Percentiles rank a stretch among this genome's conserved stretches.
These are phyloP conservation scores for Nymphaea colorata DNA, from an alignment of 164 flowering plant genomes.

Conservation along the genomic window DNA sequence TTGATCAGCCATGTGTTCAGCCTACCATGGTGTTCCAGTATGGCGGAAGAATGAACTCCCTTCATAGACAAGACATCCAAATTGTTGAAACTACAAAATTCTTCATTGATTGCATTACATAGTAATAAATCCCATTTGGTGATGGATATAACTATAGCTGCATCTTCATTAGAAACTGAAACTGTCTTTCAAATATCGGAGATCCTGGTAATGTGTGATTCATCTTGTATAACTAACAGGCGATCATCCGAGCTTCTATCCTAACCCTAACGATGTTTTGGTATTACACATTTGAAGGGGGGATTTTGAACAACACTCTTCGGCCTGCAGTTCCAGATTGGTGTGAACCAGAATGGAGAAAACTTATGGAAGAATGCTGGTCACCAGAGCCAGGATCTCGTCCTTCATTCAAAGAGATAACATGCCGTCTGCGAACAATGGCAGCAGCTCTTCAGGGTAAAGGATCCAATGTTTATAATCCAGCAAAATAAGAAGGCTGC, in stretches of 20 bases:
- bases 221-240: not conserved
- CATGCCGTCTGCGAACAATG: constrained; percentile 49
- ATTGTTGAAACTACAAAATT: not conserved
- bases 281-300: constrained; percentile 31
- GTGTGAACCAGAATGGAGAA: constrained; percentile 71
- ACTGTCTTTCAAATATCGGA: too few relatives aligned
- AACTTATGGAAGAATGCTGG: constrained; percentile 84
- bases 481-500: not conserved
- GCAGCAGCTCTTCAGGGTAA: constrained; percentile 29
- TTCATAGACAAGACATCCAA: not conserved
- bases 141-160: not conserved
- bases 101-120: not conserved
- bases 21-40: not conserved
- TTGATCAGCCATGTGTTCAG: not conserved
- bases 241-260: too few relatives aligned
- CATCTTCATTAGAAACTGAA: too few relatives aligned
- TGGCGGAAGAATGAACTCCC: not conserved
- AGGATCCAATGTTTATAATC: constrained; percentile 7
- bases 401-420: constrained; percentile 73
- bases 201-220: not conserved
- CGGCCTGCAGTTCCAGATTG: constrained; percentile 60
- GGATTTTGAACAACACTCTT: constrained; percentile 66
- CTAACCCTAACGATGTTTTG: not conserved
- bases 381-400: constrained; percentile 54
- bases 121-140: not conserved